These are phyloP conservation scores for Erigeron canadensis DNA, from an alignment of 129 eudicot species.

Conservation along the genomic window DNA sequence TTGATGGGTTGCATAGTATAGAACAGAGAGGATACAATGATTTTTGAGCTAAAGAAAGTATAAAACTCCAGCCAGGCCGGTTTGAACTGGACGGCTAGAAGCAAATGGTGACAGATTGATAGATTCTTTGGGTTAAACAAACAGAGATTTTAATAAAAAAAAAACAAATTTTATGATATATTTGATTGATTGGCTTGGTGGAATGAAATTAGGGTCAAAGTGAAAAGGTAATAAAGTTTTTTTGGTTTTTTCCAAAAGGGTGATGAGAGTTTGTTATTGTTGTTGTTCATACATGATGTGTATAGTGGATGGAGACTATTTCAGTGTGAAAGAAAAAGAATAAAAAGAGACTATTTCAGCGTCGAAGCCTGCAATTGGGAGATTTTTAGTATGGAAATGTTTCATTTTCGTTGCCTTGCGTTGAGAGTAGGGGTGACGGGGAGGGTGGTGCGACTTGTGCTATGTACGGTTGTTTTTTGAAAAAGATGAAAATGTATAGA, in stretches of 20 bases:
- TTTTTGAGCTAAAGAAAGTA: slow-evolving; percentile 3
- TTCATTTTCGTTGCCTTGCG: neutral
- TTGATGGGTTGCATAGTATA: slow-evolving; percentile 14
- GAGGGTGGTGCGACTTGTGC: too few species aligned
- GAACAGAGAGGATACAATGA: slow-evolving; percentile 12
- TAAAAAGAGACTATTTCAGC: neutral
- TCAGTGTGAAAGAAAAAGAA: neutral
- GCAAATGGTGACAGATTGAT: slow-evolving; percentile 45
- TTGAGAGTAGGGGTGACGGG: too few species aligned
- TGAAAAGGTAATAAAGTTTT: neutral
- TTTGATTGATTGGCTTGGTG: neutral
- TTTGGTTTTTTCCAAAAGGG: slow-evolving; percentile 1
- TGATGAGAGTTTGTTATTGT: slow-evolving; percentile 1
- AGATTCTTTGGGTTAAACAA: slow-evolving; percentile 34
- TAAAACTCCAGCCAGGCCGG: slow-evolving; percentile 38
- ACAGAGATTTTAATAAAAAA: neutral
- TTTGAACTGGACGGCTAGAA: slow-evolving; percentile 44
- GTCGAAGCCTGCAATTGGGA: slow-evolving; percentile 15
- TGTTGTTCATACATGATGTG: neutral
- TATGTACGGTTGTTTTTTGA: too few species aligned
- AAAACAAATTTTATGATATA: neutral
- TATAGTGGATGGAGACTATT: neutral
- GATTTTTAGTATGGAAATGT: neutral
- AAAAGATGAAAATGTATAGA: too few species aligned
- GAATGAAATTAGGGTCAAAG: slow-evolving; percentile 21